Conservation (phyloP, 208 protist genomes). For the Angomonas deanei region DNA sequence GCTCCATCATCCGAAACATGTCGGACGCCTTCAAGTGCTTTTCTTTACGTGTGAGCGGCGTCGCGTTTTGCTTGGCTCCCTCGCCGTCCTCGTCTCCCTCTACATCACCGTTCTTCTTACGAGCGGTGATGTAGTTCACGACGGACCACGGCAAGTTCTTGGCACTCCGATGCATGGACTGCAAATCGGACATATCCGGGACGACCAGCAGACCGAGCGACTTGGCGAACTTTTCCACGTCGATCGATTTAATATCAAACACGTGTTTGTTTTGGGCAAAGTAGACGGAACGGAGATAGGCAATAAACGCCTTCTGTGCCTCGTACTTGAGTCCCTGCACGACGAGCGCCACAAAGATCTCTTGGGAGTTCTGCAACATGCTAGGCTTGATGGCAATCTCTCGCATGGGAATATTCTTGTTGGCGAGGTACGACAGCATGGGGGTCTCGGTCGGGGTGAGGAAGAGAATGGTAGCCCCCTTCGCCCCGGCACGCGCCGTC, state of each 20-base stretch:
- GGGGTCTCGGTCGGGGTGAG: slow-evolving; percentile 96
- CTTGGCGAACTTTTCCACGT: slow-evolving; percentile 85
- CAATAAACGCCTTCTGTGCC: slow-evolving; percentile 97
- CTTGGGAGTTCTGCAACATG: slow-evolving; percentile 58
- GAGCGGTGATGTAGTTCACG: slow-evolving; percentile 74
- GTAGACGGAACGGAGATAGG: slow-evolving; percentile 95
- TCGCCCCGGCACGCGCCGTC: slow-evolving; percentile 90
- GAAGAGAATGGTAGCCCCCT: slow-evolving; percentile 94
- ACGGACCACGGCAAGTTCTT: slow-evolving; percentile 91
- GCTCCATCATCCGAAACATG: slow-evolving; percentile 80
- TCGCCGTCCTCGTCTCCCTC: slow-evolving; percentile 2
- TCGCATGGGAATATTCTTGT: slow-evolving; percentile 77
- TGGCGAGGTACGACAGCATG: slow-evolving; percentile 88
- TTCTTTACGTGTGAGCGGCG: slow-evolving; percentile 61
- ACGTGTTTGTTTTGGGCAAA: slow-evolving; percentile 95
- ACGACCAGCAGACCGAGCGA: slow-evolving; percentile 92
- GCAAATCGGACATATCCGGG: slow-evolving; percentile 92
- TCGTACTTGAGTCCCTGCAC: slow-evolving; percentile 96
- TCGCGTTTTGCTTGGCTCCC: neutral
- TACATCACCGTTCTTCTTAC: slow-evolving; percentile 11
- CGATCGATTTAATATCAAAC: slow-evolving; percentile 91
- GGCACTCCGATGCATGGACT: slow-evolving; percentile 48
- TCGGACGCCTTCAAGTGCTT: slow-evolving; percentile 79
- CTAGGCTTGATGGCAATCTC: slow-evolving; percentile 80
- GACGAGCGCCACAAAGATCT: slow-evolving; percentile 89